phyloP scores from a whole-genome alignment of 768 basidiomycete species.

The Russula brevipes region DNA sequence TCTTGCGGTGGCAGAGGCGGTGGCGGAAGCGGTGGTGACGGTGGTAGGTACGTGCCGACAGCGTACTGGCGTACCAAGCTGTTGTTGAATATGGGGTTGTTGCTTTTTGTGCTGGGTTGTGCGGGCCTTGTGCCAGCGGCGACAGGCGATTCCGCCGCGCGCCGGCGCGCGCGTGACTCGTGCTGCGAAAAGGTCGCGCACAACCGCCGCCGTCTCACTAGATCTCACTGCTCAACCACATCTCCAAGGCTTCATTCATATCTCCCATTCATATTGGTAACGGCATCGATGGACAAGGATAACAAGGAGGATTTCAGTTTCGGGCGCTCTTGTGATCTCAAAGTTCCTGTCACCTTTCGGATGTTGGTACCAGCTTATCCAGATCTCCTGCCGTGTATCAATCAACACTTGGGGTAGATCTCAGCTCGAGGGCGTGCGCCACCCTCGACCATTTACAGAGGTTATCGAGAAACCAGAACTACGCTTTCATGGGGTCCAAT shows the following conservation, averaged over 20 bases:
- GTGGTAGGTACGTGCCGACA: too few species aligned
- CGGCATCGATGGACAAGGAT: constrained; percentile 47
- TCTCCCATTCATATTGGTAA: neutral
- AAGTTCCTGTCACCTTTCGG: constrained; percentile 79
- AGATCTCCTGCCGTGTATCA: neutral
- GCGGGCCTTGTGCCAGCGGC: too few species aligned
- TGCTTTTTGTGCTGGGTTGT: too few species aligned
- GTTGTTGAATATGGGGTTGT: too few species aligned
- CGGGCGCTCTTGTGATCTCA: constrained; percentile 84
- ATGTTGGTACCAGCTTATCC: constrained; percentile 46
- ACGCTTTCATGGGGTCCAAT: constrained; percentile 81
- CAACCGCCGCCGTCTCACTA: too few species aligned
- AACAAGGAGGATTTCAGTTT: constrained; percentile 88
- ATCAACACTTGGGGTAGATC: constrained; percentile 44
- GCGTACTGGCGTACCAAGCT: too few species aligned
- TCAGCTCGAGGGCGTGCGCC: constrained; percentile 78
- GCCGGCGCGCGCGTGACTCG: too few species aligned
- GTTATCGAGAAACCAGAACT: constrained; percentile 79
- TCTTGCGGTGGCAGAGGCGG: too few species aligned
- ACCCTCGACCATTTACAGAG: constrained; percentile 67
- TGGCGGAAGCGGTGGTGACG: too few species aligned
- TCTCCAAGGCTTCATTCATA: neutral
- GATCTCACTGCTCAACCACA: too few species aligned
- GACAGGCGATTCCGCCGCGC: too few species aligned
- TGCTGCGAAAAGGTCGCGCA: too few species aligned